phyloP scores from a whole-genome alignment of 2,329 filamentous ascomycete genomes.

The Geoglossum cookeanum region DNA sequence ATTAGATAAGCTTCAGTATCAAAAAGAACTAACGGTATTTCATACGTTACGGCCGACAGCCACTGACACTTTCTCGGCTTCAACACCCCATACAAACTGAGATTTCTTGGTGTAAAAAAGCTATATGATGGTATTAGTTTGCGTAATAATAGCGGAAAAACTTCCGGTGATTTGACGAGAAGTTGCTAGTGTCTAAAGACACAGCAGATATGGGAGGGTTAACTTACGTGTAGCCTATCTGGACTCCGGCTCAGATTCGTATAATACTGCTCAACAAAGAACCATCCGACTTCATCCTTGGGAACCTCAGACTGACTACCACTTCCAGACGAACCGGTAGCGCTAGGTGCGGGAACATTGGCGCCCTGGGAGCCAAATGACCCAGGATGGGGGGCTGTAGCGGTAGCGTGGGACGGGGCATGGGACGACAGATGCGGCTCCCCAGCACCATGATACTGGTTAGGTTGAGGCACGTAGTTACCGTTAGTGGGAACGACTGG shows the following conservation, averaged over 20 bases:
- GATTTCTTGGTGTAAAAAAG: slow-evolving; percentile 95
- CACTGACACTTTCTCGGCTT: slow-evolving; percentile 75
- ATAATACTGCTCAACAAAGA: slow-evolving; percentile 98
- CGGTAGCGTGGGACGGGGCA: slow-evolving; percentile 13
- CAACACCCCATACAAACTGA: slow-evolving; percentile 80
- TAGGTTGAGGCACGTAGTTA: slow-evolving; percentile 24
- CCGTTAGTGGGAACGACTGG: slow-evolving; percentile 26
- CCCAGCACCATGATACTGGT: slow-evolving; percentile 20
- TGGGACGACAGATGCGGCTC: slow-evolving; percentile 18
- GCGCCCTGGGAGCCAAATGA: slow-evolving; percentile 8
- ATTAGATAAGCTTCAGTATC: neutral
- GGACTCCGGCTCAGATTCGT: slow-evolving; percentile 88
- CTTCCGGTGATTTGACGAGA: neutral
- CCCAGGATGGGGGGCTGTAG: slow-evolving; percentile 8
- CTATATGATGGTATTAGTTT: slow-evolving; percentile 16
- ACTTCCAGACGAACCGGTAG: slow-evolving; percentile 2
- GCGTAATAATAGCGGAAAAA: neutral
- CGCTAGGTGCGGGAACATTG: slow-evolving; percentile 2
- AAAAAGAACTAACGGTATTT: slow-evolving; percentile 17
- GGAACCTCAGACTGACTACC: slow-evolving; percentile 25
- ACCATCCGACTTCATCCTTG: slow-evolving; percentile 97
- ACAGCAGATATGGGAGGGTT: neutral
- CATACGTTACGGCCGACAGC: slow-evolving; percentile 69
- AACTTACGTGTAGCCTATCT: slow-evolving; percentile 61
- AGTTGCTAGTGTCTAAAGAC: neutral